Percentiles rank a stretch among this genome's conserved stretches.
Evolutionary conservation across 2,329 filamentous ascomycete species (phyloP).

Genomic region (Neocatenulostroma microsporum): DNA sequence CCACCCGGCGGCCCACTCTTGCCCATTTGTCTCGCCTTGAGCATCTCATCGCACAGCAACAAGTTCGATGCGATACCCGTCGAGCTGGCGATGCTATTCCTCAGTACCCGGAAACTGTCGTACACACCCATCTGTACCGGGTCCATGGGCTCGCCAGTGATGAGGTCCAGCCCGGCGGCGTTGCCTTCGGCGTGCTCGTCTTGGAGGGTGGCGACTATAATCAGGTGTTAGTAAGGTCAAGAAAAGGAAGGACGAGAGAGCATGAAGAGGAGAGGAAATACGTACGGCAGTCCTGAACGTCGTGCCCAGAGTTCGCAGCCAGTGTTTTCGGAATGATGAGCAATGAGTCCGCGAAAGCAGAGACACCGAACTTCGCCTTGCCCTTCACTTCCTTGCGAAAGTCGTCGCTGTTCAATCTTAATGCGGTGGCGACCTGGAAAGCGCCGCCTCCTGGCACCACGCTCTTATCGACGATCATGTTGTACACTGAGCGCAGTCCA

Average conservation of each 20-base stretch:
- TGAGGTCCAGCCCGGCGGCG: constrained; percentile 75
- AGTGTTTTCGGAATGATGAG: constrained; percentile 96
- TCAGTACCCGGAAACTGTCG: constrained; percentile 89
- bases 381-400: constrained; percentile 91
- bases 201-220: constrained; percentile 74
- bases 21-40: constrained; percentile 95
- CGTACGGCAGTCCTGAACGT: constrained; percentile 90
- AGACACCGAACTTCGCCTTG: constrained; percentile 93
- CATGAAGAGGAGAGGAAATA: constrained; percentile 22
- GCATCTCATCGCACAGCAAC: constrained; percentile 88
- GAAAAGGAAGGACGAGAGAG: no score
- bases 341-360: constrained; percentile 89
- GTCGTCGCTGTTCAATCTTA: constrained; percentile 75
- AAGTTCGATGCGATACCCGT: constrained; percentile 93
- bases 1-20: constrained; percentile 26
- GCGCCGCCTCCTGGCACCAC: constrained; percentile 92
- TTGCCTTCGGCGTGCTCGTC: constrained; percentile 81
- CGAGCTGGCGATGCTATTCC: constrained; percentile 89
- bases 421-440: constrained; percentile 89
- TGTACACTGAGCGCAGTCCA: constrained; percentile 92
- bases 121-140: constrained; percentile 86
- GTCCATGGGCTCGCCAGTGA: constrained; percentile 89
- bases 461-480: constrained; percentile 97
- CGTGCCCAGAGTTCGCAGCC: constrained; percentile 89
- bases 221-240: no score